phyloP scores from a whole-genome alignment of 1,284 basidiomycete species.

The Volvariella volvacea region DNA sequence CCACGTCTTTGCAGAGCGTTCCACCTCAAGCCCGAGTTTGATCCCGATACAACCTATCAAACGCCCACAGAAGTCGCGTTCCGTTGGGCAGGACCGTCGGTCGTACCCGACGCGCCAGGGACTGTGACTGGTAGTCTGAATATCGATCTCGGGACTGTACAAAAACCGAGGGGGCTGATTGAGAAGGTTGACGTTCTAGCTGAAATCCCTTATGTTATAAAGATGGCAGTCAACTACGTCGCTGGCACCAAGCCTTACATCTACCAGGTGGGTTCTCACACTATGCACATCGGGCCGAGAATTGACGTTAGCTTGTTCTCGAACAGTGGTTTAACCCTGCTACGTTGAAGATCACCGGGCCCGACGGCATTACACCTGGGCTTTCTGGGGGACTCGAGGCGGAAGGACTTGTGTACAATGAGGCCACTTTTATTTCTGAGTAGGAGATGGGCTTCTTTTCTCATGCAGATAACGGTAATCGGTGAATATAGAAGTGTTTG shows the following conservation, averaged over 20 bases:
- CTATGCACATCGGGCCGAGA: slow-evolving; percentile 7
- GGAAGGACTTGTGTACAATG: slow-evolving; percentile 76
- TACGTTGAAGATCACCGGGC: slow-evolving; percentile 63
- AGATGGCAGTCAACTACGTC: slow-evolving; percentile 86
- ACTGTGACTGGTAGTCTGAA: slow-evolving; percentile 48
- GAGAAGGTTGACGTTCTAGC: slow-evolving; percentile 97
- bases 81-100: slow-evolving; percentile 73
- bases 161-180: slow-evolving; percentile 70
- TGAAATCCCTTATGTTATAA: slow-evolving; percentile 90
- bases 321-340: slow-evolving; percentile 44
- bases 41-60: slow-evolving; percentile 79
- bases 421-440: slow-evolving; percentile 84
- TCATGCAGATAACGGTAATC: too few relatives aligned
- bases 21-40: slow-evolving; percentile 58
- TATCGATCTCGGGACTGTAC: slow-evolving; percentile 51
- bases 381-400: slow-evolving; percentile 43
- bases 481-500: too few relatives aligned
- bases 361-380: slow-evolving; percentile 35
- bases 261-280: slow-evolving; percentile 75
- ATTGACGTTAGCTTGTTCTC: background rate
- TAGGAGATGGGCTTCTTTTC: too few relatives aligned
- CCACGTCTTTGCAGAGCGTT: slow-evolving; percentile 58
- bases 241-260: slow-evolving; percentile 91
- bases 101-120: slow-evolving; percentile 47
- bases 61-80: slow-evolving; percentile 70